A percentile compares a stretch with the other conserved stretches of the same genome.
Evolutionary conservation across 495 filamentous ascomycete genomes (phyloP).

Genomic region (Darksidea phi): DNA sequence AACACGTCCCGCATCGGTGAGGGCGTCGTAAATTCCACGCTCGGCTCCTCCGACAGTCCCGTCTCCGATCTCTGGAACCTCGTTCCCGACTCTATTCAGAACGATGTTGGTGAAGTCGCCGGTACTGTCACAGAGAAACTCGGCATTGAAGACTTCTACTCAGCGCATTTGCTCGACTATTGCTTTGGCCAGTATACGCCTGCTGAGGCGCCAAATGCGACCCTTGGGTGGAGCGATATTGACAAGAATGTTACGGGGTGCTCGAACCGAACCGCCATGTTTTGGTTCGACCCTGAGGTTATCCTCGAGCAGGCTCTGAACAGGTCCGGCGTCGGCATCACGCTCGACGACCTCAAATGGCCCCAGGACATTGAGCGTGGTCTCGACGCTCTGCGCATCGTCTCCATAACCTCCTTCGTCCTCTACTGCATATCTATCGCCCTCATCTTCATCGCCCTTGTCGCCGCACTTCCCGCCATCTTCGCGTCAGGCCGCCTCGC

Average conservation of each 20-base stretch:
- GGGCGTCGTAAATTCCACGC: conserved; percentile 44
- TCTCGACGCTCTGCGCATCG: conserved; percentile 51
- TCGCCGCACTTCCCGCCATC: conserved; percentile 50
- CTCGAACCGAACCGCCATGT: conserved; percentile 56
- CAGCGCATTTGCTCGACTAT: conserved; percentile 65
- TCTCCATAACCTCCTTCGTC: conserved; percentile 56
- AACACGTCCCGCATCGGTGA: conserved; percentile 64
- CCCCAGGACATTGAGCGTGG: conserved; percentile 61
- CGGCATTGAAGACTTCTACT: conserved; percentile 72
- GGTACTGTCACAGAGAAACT: conserved; percentile 50
- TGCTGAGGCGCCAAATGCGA: conserved; percentile 48
- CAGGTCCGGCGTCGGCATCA: conserved; percentile 54
- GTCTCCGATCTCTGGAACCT: conserved; percentile 28
- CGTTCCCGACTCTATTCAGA: conserved; percentile 43
- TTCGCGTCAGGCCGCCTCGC: conserved; percentile 44
- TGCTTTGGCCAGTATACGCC: conserved; percentile 64
- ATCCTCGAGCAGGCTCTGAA: conserved; percentile 52
- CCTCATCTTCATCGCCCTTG: conserved; percentile 55
- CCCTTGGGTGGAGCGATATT: conserved; percentile 37
- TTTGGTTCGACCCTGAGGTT: conserved; percentile 60
- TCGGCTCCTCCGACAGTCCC: conserved; percentile 25
- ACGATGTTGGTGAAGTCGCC: conserved; percentile 46
- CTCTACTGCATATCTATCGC: conserved; percentile 64
- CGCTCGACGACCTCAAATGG: conserved; percentile 59
- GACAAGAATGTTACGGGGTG: conserved; percentile 60